Evolutionary conservation across 108 stramenopile species (phyloP), one percentile per base, ranked within the genome.

Genomic region (Conticribra guillardii): DNA sequence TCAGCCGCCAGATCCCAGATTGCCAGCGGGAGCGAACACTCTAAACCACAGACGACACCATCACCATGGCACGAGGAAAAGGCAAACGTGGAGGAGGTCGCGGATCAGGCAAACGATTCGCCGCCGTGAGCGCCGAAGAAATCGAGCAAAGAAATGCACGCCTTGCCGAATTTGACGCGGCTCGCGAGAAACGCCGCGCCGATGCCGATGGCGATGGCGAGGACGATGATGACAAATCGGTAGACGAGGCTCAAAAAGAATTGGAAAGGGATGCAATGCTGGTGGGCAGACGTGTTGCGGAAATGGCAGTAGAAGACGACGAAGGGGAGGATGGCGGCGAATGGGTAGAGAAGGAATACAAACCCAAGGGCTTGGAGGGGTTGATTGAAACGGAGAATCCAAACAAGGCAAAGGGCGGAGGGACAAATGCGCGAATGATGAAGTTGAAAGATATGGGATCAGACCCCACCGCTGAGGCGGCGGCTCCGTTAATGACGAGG

Each of bases 71-170:
- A 51, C 80, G 90, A 65, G 82, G 72, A 45, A 84, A 74, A 81
- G 89, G 92, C 73, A 92, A 92, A 61, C 86, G 91, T 37, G 79
- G 79, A 22, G 83, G 83, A 69, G 78, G 78, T 46, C 61, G 74
- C 22, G 94, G 91, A 44, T 86, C 90, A 16, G 89, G 89, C 47
- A 62, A 79, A 18, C 82, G 91, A 31, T 82, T 95, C 52, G 88
- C 89, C 23, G 94, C 91, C 14, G 63, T 73, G 33, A 80, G 73
- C n/a, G 94, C 91, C 37, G 89, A 91, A 64, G 94, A 95, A 80
- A 95, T 95, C 50, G 94, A 92, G 68, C 87, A 83, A 45, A 80
- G 91, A 37, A 93, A 95, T 60, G 69, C 79, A 3, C 88, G 90
- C 30, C 69, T 95, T 29, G 91, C 82, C 19, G 91, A 87, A 57